phyloP scores from a whole-genome alignment of 441 rosid genomes.

The Heliophila coronopifolia region DNA sequence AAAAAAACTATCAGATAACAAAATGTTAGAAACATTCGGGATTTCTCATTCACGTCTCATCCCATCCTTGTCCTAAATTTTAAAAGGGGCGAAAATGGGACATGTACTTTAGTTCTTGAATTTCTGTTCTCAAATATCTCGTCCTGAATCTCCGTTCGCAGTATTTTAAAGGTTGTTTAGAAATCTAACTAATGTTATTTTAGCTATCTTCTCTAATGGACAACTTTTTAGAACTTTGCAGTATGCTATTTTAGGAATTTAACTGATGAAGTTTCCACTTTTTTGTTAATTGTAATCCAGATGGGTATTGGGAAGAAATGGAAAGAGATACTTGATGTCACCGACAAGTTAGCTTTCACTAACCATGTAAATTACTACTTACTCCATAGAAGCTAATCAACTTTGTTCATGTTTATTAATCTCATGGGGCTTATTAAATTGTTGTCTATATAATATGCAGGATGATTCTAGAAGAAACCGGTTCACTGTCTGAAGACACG shows the following conservation, averaged over 20 bases:
- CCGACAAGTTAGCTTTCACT: constrained; percentile 71
- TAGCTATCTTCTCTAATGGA: not conserved
- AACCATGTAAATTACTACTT: constrained; percentile 47
- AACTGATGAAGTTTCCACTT: not conserved
- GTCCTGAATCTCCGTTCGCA: no score
- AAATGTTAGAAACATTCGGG: no score
- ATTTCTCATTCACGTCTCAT: no score
- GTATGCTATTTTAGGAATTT: not conserved
- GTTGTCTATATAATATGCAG: constrained; percentile 41
- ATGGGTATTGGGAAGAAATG: constrained; percentile 88
- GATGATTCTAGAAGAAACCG: constrained; percentile 68
- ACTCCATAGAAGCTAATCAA: not conserved
- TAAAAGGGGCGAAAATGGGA: no score
- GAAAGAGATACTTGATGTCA: constrained; percentile 76
- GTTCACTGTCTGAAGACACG: constrained; percentile 47
- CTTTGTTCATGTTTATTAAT: not conserved
- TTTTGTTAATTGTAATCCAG: constrained; percentile 31
- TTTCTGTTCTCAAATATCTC: no score
- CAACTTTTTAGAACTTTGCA: not conserved
- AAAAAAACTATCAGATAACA: no score
- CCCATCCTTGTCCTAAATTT: no score
- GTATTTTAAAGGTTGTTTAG: no score
- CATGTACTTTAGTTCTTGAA: no score
- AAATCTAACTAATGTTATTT: not conserved
- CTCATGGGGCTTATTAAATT: not conserved